Evolutionary conservation across 2,329 filamentous ascomycete genomes (phyloP).

Genomic region (Aspergillus luchuensis): DNA sequence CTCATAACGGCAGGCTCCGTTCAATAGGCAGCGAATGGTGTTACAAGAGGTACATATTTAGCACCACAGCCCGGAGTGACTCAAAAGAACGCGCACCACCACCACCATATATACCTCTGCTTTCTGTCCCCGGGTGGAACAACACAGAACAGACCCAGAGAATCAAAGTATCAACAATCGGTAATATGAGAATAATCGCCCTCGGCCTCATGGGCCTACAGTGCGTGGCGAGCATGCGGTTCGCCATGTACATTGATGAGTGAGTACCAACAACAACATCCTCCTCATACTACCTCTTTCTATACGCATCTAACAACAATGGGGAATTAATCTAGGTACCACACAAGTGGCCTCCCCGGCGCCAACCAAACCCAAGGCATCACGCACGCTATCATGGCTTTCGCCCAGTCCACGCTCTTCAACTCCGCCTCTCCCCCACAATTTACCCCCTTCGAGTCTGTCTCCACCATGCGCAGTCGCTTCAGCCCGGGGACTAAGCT

Average conservation of each 20-base stretch:
- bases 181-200: slow-evolving; percentile 31
- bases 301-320: slow-evolving; percentile 9
- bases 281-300: background rate
- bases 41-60: too few species aligned
- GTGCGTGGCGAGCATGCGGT: slow-evolving; percentile 31
- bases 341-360: slow-evolving; percentile 41
- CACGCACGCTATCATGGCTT: slow-evolving; percentile 59
- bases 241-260: slow-evolving; percentile 53
- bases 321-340: slow-evolving; percentile 39
- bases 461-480: slow-evolving; percentile 54
- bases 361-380: slow-evolving; percentile 45
- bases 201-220: slow-evolving; percentile 36
- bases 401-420: slow-evolving; percentile 56
- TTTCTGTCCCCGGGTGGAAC: too few species aligned
- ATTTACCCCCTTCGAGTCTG: slow-evolving; percentile 57
- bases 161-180: background rate
- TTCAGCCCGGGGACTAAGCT: slow-evolving; percentile 62
- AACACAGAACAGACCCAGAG: too few species aligned
- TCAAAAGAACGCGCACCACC: too few species aligned
- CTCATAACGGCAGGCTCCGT: background rate
- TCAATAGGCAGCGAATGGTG: too few species aligned
- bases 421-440: slow-evolving; percentile 46
- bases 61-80: too few species aligned
- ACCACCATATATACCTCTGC: too few species aligned
- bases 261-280: slow-evolving; percentile 30